These are phyloP conservation scores for Aphanomyces stellatus DNA, from an alignment of 352 stramenopile species.

Conservation along the genomic window DNA sequence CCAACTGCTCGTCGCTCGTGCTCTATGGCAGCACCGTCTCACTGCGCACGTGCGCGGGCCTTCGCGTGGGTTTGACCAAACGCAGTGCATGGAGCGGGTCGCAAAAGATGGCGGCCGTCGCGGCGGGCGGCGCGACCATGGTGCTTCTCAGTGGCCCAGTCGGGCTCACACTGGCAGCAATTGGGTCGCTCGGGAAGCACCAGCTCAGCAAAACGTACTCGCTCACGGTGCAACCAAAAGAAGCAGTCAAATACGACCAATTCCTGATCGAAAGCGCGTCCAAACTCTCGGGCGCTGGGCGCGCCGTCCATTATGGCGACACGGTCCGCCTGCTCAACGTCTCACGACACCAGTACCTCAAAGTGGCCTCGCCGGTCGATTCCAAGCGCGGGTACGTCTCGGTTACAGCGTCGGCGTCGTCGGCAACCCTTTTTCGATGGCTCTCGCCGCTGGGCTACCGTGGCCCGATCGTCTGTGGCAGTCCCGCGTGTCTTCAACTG, in stretches of 20 bases:
- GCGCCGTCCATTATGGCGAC: constrained; percentile 42
- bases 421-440: constrained; percentile 31
- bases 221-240: constrained; percentile 13
- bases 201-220: constrained; percentile 57
- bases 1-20: background rate
- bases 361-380: constrained; percentile 33
- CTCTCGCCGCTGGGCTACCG: constrained; percentile 45
- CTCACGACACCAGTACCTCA: constrained; percentile 35
- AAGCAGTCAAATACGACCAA: constrained; percentile 17
- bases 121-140: constrained; percentile 40
- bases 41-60: constrained; percentile 40
- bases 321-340: constrained; percentile 42
- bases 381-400: constrained; percentile 51
- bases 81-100: constrained; percentile 43
- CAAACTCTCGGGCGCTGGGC: constrained; percentile 36
- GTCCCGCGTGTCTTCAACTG: constrained; percentile 45
- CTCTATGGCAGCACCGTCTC: constrained; percentile 32
- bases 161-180: constrained; percentile 39
- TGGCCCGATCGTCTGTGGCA: constrained; percentile 37
- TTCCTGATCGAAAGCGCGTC: constrained; percentile 55
- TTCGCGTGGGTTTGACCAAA: constrained; percentile 41
- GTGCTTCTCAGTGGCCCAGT: constrained; percentile 41
- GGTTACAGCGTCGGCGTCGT: constrained; percentile 27
- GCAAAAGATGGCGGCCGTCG: constrained; percentile 44
- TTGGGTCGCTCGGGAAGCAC: constrained; percentile 47